Base-by-base conservation (phyloP, 2,329 filamentous ascomycete genomes). In the Lasiodiplodia sp. region DNA sequence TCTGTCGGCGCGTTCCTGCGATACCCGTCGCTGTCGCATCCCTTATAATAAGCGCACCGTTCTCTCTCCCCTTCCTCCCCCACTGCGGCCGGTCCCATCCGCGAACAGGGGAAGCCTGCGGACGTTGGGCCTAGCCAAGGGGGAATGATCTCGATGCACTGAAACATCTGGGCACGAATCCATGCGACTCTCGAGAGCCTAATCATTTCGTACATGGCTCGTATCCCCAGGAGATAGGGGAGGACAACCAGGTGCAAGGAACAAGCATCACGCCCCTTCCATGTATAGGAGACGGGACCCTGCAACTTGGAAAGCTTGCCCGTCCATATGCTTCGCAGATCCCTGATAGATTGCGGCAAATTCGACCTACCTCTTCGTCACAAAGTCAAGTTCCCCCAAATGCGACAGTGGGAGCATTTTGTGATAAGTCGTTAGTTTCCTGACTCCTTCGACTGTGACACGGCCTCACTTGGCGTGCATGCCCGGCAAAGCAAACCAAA, bases 361-460 rank as follows among this genome's bases (percentile, higher is more conserved):
- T 18, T 44, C 25, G 49, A 44, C 23, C 58, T 21, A n/a, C 47
- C 44, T 47, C 38, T n/a, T 38, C 10, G 23, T 37, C 37, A 37
- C 44, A 44, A 37, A 38, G 2, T 12, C 28, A 28, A 34, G 28
- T 18, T 44, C 23, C n/a, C 21, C 58, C 40, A 18, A 38, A 37
- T 51, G 58, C 21, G 18, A 23, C 51, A 31, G 16, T 31, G 12
- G 7, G 28, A 44, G 18, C 31, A 31, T 37, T 64, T 64, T 47
- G 60, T 64, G 60, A 64, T 64, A 51, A 21, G 31, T 64, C 60
- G 60, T 52, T 34, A 38, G 28, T 47, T 37, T 51, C 18, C 47
- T 23, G 14, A 10, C 23, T 25, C 18, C 38, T 16, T 12, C 38
- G 4, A 4, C 51, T 40, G 58, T 31, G 60, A 25, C 60, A 47